Base-by-base conservation (phyloP, 331 rosid genomes). In the Malus hybrid region DNA sequence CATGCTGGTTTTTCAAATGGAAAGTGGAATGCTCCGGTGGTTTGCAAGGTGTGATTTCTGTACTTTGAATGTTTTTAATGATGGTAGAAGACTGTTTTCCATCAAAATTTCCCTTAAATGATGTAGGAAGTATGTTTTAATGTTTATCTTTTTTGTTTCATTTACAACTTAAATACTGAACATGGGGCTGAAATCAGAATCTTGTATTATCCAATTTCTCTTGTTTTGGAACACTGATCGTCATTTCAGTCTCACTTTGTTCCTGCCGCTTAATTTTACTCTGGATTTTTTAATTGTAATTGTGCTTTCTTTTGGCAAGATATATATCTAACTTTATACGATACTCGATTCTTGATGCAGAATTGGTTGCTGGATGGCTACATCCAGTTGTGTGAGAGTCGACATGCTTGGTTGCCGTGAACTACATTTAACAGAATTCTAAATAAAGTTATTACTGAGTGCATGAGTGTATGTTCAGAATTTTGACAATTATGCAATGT, bases 401-500 rank as follows among this genome's bases (percentile, higher is more conserved):
- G 57, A 60, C 60, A n/a, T 72, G 67, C 76, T 57, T 34, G 34
- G 22, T 57, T 57, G 22, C 19, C 8, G 7, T 27, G 55, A 67
- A 39, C 14, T 24, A 24, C n/a, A 42, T 27, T 46, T 73, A 39
- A 73, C 59, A 42, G 42, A 73, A 42, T 61, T 61, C 69, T 60
- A 46, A 73, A 73, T 73, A 60, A 60, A 73, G 11, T 56, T 6
- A 22, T 56, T 36, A 61, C 18, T 39, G 69, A 61, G 20, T 14
- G 28, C 10, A 27, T 61, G 77, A 27, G 77, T 42, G 18, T 42
- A 42, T 61, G 77, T 60, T 60, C 55, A 39, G 42, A 33, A 73
- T 27, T 73, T 73, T 60, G 69, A 73, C 59, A 27, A 39, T 73
- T 61, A 73, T 73, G 14, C 50, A 44, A 60, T 61, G 7, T 52